Evolutionary conservation across 1,139 yeast species (phyloP), one percentile per base, ranked within the genome.

Genomic region (Yamadazyma kanchanaburiensis): DNA sequence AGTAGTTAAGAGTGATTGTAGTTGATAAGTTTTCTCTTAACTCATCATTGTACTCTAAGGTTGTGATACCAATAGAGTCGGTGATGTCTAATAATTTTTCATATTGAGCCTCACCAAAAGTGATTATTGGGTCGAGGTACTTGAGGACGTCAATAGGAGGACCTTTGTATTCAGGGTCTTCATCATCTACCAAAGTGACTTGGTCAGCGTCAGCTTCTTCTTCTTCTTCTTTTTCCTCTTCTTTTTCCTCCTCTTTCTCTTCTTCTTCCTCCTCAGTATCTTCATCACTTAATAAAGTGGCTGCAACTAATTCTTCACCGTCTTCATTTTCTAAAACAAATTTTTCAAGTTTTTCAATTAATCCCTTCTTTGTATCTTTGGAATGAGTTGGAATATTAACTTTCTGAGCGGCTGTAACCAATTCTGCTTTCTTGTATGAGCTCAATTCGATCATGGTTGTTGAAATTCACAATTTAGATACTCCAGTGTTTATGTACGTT

Each of bases 1-100:
- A 34, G 35, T 54, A 66, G 49, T 69, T 69, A 46, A 75, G 58
- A 5, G 76, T 51, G 34, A 70, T 64, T 12, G 77, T 63, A 35
- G 61, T 69, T 31, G 75, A 67, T 41, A 74, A 60, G 30, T 57
- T 57, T 33, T 73, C 77, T 53, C 80, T 64, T 37, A 73, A 53
- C 34, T 60, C 65, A 34, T 66, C 68, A 41, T 64, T 70, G 42
- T 53, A 56, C 32, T 64, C 68, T 30, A 60, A 51, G 32, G 65
- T 48, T 31, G 70, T 66, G 38, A 67, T 63, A 16, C 68, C 66
- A 31, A 66, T 49, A 8, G 40, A 38, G 44, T 68, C 72, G 32
- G 71, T 58, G 37, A 58, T 49, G 28, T 59, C 64, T 43, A 57
- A 52, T 15, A 63, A 38, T 38, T 53, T 51, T 28, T 55, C 49